Percentiles rank a stretch among this genome's conserved stretches.
These are phyloP conservation scores for Cladosporium sp. DNA, from an alignment of 2,329 filamentous ascomycete species.

Conservation along the genomic window DNA sequence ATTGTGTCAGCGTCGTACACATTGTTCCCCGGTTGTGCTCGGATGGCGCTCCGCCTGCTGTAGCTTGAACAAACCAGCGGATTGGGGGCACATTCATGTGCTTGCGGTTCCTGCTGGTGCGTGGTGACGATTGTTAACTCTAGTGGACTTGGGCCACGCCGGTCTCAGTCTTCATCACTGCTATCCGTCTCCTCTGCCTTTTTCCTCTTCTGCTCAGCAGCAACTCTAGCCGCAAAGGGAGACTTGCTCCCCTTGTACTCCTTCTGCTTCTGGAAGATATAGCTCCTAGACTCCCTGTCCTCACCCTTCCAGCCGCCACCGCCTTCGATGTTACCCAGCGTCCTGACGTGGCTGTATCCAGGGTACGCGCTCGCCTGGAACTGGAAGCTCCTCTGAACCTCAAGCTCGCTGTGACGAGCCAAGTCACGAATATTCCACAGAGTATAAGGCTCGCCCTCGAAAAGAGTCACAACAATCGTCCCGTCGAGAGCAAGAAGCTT, in stretches of 20 bases:
- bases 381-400: slow-evolving; percentile 67
- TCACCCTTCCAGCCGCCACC: slow-evolving; percentile 52
- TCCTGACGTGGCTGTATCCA: slow-evolving; percentile 72
- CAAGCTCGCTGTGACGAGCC: slow-evolving; percentile 72
- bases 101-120: not conserved
- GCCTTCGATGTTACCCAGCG: slow-evolving; percentile 59
- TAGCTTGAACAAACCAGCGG: not conserved
- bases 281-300: slow-evolving; percentile 48
- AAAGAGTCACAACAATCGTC: slow-evolving; percentile 76
- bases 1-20: not conserved
- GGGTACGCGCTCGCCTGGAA: slow-evolving; percentile 70
- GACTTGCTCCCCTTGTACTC: slow-evolving; percentile 24
- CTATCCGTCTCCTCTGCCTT: slow-evolving; percentile 20
- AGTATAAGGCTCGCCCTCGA: slow-evolving; percentile 92
- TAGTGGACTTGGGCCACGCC: not conserved
- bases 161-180: slow-evolving; percentile 11
- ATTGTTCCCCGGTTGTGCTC: not conserved
- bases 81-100: not conserved
- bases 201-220: slow-evolving; percentile 27
- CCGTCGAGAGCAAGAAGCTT: slow-evolving; percentile 57
- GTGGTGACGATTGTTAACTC: not conserved
- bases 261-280: slow-evolving; percentile 45
- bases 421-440: slow-evolving; percentile 93
- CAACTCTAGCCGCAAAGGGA: slow-evolving; percentile 19
- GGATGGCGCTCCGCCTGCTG: not conserved